Evolutionary conservation across 805 yeast species (phyloP), one percentile per base, ranked within the genome.

Genomic region (Suhomyces vadensis): DNA sequence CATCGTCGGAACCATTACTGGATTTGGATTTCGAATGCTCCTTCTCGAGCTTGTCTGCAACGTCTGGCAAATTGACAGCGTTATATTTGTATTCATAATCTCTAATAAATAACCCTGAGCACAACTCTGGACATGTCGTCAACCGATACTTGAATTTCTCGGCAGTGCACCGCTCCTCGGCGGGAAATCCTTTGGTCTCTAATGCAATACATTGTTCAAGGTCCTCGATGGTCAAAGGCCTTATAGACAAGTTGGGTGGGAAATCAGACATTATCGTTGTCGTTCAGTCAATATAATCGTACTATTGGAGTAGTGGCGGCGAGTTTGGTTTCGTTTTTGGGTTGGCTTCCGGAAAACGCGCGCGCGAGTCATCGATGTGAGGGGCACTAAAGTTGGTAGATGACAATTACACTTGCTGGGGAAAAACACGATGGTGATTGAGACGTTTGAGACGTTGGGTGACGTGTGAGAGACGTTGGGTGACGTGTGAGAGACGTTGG

Each of bases 81-180:
- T 67, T 65, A 56, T 69, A 74, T 49, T 65, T 65, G 55, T 71
- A 65, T 23, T 59, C 71, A 64, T 85, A 85, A 44, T 80, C 80
- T 58, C 96, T 75, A 41, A 89, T 73, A 58, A 92, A 94, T 44
- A 94, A 73, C 2, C 98, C 98, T 5, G 91, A 81, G 52, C 94
- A 82, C 45, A 92, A 77, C 63, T 92, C 99, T 7, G 98, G 98
- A 61, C 97, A 91, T 3, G 71, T 81, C 1, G 75, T 75, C 50
- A 92, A 73, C 54, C 97, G 76, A 69, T 87, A 92, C 51, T 67
- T 69, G 43, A 72, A 64, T 51, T 78, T 82, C 40, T 82, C 88
- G n/a, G 57, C 58, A 9, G 87, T 61, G 35, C 87, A 83, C 46
- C 95, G 74, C 67, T 89, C 95, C 10, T 65, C 59, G 26, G 78